Conservation (phyloP, 208 protist genomes). For the Wallacemonas sp. region DNA sequence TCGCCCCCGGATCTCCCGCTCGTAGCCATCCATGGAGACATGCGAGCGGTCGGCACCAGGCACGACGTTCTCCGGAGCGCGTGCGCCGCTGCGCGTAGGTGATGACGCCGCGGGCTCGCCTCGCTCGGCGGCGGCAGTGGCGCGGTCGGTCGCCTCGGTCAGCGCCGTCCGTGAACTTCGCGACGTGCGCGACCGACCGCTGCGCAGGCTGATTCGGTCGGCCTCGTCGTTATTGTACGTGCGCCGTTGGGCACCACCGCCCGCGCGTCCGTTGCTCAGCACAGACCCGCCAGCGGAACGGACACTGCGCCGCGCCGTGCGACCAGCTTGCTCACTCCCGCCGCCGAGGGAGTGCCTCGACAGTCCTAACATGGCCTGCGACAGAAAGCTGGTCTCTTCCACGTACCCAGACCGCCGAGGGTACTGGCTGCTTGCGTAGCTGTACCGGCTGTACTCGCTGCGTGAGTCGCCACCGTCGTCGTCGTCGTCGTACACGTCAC, state of each 20-base stretch:
- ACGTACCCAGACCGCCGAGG: neutral
- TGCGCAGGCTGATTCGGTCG: neutral
- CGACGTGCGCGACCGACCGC: too few species aligned
- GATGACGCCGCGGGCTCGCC: too few species aligned
- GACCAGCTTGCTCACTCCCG: neutral
- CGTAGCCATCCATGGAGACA: constrained; percentile 2
- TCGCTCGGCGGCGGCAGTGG: too few species aligned
- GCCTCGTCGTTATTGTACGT: neutral
- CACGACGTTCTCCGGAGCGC: too few species aligned
- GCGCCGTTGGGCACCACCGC: neutral
- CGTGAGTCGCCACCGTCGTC: neutral
- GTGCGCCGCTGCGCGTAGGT: too few species aligned
- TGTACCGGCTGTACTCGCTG: neutral
- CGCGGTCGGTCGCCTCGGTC: too few species aligned
- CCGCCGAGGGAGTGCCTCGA: neutral
- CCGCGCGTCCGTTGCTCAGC: neutral
- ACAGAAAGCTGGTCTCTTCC: neutral
- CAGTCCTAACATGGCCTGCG: neutral
- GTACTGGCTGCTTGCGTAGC: constrained; percentile 4
- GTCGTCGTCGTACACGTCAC: neutral
- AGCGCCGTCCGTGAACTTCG: too few species aligned
- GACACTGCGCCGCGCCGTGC: neutral
- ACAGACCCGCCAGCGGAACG: neutral
- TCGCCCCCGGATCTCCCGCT: too few species aligned
- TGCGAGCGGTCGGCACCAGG: neutral